These are phyloP conservation scores for Hymenoscyphus scutula DNA, from an alignment of 2,329 filamentous ascomycete genomes.

Conservation along the genomic window DNA sequence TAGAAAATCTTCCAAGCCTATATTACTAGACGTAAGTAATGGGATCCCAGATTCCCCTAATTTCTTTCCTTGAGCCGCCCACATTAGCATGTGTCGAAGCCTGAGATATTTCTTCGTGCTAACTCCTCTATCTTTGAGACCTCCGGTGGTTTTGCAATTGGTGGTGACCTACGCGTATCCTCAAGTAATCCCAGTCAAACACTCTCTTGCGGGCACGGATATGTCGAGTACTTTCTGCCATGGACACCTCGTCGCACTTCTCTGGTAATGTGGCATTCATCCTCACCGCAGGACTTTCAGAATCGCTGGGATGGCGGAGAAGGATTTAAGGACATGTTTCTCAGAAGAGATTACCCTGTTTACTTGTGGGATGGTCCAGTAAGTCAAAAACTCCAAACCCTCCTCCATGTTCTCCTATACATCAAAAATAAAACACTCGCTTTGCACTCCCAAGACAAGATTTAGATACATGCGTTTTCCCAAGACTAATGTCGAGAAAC, in stretches of 20 bases:
- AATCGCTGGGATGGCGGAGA: slow-evolving; percentile 22
- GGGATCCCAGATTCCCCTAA: too few relatives aligned
- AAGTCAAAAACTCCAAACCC: neutral
- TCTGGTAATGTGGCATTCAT: slow-evolving; percentile 21
- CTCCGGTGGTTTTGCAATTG: slow-evolving; percentile 19
- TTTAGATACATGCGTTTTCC: too few relatives aligned
- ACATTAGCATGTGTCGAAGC: too few relatives aligned
- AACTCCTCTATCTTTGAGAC: too few relatives aligned
- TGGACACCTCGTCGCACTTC: slow-evolving; percentile 13
- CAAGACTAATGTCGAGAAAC: neutral
- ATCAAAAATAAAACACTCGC: too few relatives aligned
- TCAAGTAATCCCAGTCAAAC: slow-evolving; percentile 10
- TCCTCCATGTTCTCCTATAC: too few relatives aligned
- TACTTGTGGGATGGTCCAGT: slow-evolving; percentile 19
- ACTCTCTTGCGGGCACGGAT: slow-evolving; percentile 20
- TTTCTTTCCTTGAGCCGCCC: too few relatives aligned
- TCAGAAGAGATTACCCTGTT: slow-evolving; percentile 16
- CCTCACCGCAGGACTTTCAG: slow-evolving; percentile 20
- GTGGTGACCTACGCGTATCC: slow-evolving; percentile 5
- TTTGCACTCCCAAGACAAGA: too few relatives aligned
- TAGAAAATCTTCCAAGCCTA: slow-evolving; percentile 5
- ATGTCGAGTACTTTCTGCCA: slow-evolving; percentile 20
- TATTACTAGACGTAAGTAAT: too few relatives aligned
- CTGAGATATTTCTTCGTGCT: too few relatives aligned
- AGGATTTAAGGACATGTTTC: slow-evolving; percentile 22